Evolutionary conservation across 768 basidiomycete genomes (phyloP), one percentile per base, ranked within the genome.

Genomic region (Termitomyces titanicus): DNA sequence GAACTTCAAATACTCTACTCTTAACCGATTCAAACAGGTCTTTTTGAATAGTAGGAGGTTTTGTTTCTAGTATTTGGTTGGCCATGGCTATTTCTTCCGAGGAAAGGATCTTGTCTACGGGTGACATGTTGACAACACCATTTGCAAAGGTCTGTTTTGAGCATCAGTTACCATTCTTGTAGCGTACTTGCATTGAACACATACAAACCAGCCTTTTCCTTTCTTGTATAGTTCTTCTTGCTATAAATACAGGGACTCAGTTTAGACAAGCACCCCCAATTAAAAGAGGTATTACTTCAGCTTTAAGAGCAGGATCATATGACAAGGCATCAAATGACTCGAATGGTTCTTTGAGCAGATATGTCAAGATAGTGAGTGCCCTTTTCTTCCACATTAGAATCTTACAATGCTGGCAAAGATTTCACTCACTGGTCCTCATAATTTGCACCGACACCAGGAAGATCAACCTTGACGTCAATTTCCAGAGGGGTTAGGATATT

Each of bases 381-480:
- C 29, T 68, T 72, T 39, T 35, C 34, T 38, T 42, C n/a, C 45
- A 15, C 29, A 24, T 46, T 9, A 48, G 24, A 35, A n/a, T n/a
- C n/a, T n/a, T n/a, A n/a, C n/a, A n/a, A n/a, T n/a, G n/a, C n/a
- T n/a, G n/a, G n/a, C 3, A 20, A 29, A 22, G n/a, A n/a, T n/a
- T n/a, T 3, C 34, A 42, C 60, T 54, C 17, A 66, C 70, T 68
- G 65, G 55, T 69, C 74, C 31, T 73, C 64, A 46, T 73, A 74
- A 56, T 74, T 70, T 18, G 55, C 58, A 9, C 67, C 67, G 4
- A 72, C 73, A 12, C 69, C 66, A 34, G 68, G 72, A 27, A 70
- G 65, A 43, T 73, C 64, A n/a, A 74, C 35, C 45, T 66, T 61
- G 24, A 64, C 61, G 9, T 64, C 54, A 43, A 73, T 68, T 5